These are phyloP conservation scores for Rhipidocladum racemiflorum DNA, from an alignment of 176 grass and related monocot genomes.

Conservation along the genomic window DNA sequence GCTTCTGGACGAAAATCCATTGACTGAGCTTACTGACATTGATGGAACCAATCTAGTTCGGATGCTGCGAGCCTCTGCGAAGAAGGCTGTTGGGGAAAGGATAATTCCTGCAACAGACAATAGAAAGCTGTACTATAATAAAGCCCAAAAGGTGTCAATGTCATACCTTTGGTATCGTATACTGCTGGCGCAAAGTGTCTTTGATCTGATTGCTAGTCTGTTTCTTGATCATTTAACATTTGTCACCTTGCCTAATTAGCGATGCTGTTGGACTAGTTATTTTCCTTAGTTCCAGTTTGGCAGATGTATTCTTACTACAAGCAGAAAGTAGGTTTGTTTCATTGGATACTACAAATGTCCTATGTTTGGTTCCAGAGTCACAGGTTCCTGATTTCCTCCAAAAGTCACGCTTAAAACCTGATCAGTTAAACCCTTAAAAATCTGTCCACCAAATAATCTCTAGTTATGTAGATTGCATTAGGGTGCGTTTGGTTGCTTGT, in stretches of 20 bases:
- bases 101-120: conserved; percentile 87
- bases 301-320: neutral
- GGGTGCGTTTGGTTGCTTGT: too few relatives aligned
- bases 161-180: conserved; percentile 2
- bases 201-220: neutral
- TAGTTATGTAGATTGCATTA: neutral
- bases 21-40: conserved; percentile 70
- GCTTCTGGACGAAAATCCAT: conserved; percentile 84
- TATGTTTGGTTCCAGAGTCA: neutral
- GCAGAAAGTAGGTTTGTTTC: conserved; percentile 12
- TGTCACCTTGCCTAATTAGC: neutral
- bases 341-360: neutral
- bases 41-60: conserved; percentile 92
- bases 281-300: neutral
- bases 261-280: conserved; percentile 1
- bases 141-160: conserved; percentile 67
- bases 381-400: neutral
- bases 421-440: conserved; percentile 14
- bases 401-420: neutral
- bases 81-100: conserved; percentile 91
- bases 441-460: neutral
- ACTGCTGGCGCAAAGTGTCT: neutral
- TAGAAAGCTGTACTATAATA: conserved; percentile 79
- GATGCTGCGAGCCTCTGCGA: conserved; percentile 83
- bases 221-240: conserved; percentile 3